Evolutionary conservation across 495 filamentous ascomycete genomes (phyloP).

Genomic region (Penicillium bialowiezense): DNA sequence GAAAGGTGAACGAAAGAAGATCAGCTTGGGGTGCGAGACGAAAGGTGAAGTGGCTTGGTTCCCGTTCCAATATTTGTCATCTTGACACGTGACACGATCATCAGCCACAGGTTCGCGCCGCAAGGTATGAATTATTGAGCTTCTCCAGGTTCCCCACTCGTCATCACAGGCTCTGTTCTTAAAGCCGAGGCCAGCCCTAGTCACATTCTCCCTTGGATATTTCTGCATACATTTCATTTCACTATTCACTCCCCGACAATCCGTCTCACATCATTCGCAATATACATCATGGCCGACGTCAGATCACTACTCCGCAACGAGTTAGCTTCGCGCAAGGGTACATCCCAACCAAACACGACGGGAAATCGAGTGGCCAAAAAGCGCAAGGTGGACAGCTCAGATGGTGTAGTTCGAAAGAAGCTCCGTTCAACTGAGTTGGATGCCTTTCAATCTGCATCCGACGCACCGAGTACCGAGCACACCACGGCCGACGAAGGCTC

Average conservation of each 20-base stretch:
- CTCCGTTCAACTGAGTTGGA: conserved; percentile 34
- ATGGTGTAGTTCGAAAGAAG: conserved; percentile 48
- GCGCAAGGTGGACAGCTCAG: conserved; percentile 52
- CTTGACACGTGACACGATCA: conserved; percentile 3
- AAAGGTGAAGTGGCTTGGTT: conserved; percentile 11
- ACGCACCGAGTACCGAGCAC: conserved; percentile 23
- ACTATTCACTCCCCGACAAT: background rate
- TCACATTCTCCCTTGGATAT: background rate
- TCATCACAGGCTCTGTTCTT: conserved; percentile 4
- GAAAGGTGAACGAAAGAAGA: conserved; percentile 9
- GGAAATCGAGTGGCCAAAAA: conserved; percentile 52
- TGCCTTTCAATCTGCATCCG: conserved; percentile 22
- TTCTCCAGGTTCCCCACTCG: conserved; percentile 32
- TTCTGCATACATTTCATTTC: background rate
- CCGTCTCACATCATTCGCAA: background rate
- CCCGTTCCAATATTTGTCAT: conserved; percentile 4
- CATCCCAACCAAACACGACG: conserved; percentile 37
- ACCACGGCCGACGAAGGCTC: conserved; percentile 21
- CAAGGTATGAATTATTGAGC: conserved; percentile 12
- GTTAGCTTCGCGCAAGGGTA: conserved; percentile 70
- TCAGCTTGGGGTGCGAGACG: conserved; percentile 3
- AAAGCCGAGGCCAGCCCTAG: conserved; percentile 14
- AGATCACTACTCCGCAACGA: conserved; percentile 79
- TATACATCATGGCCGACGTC: conserved; percentile 72
- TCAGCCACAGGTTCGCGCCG: conserved; percentile 12